Percentiles rank a stretch among this genome's conserved stretches.
phyloP scores from a whole-genome alignment of 2,329 filamentous ascomycete genomes.

The Rhinocladiella similis region DNA sequence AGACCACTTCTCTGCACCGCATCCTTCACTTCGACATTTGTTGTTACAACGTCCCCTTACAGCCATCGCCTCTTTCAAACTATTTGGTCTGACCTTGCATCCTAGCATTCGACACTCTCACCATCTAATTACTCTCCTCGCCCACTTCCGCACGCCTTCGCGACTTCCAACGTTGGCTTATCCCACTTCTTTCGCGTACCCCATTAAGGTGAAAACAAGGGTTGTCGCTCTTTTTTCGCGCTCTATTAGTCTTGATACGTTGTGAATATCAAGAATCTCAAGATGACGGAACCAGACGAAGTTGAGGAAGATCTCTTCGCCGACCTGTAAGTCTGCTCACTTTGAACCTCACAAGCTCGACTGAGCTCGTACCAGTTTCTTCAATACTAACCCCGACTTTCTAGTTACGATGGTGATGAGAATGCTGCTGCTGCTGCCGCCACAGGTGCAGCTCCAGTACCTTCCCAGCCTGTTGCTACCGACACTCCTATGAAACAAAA shows the following conservation, averaged over 20 bases:
- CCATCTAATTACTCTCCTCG: not conserved
- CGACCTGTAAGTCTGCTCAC: constrained; percentile 70
- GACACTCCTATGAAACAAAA: constrained; percentile 37
- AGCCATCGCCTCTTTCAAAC: too few relatives aligned
- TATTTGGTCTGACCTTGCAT: not conserved
- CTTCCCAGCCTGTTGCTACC: constrained; percentile 30
- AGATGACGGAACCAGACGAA: constrained; percentile 56
- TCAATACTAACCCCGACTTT: constrained; percentile 5
- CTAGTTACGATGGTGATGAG: constrained; percentile 69
- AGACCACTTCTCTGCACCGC: too few relatives aligned
- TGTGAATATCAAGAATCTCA: not conserved
- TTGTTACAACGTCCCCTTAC: too few relatives aligned
- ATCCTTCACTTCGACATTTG: too few relatives aligned
- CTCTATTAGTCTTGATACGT: too few relatives aligned
- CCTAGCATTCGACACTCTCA: not conserved
- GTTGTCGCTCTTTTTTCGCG: too few relatives aligned
- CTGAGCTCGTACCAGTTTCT: constrained; percentile 9
- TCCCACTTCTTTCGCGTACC: not conserved
- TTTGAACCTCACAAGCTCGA: constrained; percentile 15
- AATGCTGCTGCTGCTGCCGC: constrained; percentile 40
- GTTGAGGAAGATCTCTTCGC: constrained; percentile 94
- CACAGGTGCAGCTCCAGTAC: constrained; percentile 30
- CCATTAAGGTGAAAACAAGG: not conserved
- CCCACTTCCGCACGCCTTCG: not conserved
- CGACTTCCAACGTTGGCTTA: not conserved